Percentiles rank a stretch among this genome's conserved stretches.
phyloP scores from a whole-genome alignment of 768 basidiomycete species.

The Baorangia bicolor region DNA sequence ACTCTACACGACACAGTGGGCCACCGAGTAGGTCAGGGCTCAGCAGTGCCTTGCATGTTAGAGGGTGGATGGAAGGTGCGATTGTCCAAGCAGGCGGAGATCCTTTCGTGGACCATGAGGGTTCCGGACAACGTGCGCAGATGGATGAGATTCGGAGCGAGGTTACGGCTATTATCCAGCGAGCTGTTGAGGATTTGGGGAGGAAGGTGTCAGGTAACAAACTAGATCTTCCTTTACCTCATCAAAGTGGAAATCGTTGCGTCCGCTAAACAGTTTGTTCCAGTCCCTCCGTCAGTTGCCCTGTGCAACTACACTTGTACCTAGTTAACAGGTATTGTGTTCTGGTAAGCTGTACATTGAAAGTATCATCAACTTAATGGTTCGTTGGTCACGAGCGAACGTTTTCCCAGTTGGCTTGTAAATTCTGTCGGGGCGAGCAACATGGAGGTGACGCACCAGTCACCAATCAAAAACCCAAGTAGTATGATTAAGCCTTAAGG shows the following conservation, averaged over 20 bases:
- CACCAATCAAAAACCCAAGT: not conserved
- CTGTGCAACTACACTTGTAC: not conserved
- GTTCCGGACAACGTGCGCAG: slow-evolving; percentile 19
- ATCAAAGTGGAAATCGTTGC: not conserved
- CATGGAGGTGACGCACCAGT: not conserved
- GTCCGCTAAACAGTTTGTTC: not conserved
- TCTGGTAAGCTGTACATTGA: not conserved
- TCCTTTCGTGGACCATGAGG: slow-evolving; percentile 4
- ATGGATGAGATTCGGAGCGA: slow-evolving; percentile 46
- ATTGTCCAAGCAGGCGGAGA: slow-evolving; percentile 4
- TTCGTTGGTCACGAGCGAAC: not conserved
- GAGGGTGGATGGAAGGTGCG: slow-evolving; percentile 16
- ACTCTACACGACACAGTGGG: not conserved
- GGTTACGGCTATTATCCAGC: slow-evolving; percentile 54
- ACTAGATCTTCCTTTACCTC: slow-evolving; percentile 17
- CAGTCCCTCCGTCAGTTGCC: not conserved
- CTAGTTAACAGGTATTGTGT: not conserved
- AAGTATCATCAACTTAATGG: not conserved
- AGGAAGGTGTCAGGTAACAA: slow-evolving; percentile 45
- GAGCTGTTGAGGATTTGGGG: slow-evolving; percentile 52
- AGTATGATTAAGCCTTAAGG: not conserved
- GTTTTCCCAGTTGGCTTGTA: not conserved
- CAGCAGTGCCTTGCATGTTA: not conserved
- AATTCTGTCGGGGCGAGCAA: not conserved
- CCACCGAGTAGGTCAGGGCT: not conserved